A percentile compares a stretch with the other conserved stretches of the same genome.
Conservation (phyloP, 2,329 filamentous ascomycete species). For the Xylariaceae sp. region DNA sequence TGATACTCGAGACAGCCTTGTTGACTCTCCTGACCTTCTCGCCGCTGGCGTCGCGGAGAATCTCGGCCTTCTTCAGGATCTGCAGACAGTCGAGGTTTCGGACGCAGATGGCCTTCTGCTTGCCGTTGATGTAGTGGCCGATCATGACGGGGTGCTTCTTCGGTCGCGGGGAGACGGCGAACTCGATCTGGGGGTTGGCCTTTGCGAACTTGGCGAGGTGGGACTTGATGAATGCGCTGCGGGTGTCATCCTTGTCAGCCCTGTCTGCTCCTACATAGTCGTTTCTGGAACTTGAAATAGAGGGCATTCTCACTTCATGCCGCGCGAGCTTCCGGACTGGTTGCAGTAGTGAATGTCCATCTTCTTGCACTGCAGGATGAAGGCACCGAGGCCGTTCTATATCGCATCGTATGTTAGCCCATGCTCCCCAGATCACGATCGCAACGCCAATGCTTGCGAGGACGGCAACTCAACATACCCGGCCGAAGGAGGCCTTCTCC, state of each 20-base stretch:
- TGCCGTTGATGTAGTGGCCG: conserved; percentile 89
- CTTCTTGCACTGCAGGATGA: conserved; percentile 94
- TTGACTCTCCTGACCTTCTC: conserved; percentile 62
- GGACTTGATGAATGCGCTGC: conserved; percentile 73
- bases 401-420: neutral
- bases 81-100: conserved; percentile 76
- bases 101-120: conserved; percentile 80
- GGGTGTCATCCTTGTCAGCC: conserved; percentile 24
- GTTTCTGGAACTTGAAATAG: no score
- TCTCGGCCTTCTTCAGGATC: conserved; percentile 71
- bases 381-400: conserved; percentile 93
- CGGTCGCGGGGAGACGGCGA: conserved; percentile 86
- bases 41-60: conserved; percentile 68
- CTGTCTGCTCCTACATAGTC: neutral
- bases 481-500: conserved; percentile 47
- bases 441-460: neutral
- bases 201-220: conserved; percentile 72
- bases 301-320: conserved; percentile 80
- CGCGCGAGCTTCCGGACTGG: conserved; percentile 84
- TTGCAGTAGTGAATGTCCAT: conserved; percentile 97
- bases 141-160: conserved; percentile 82
- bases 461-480: conserved; percentile 37
- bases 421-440: neutral
- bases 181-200: conserved; percentile 81
- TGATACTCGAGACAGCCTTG: conserved; percentile 61